These are phyloP conservation scores for Pholiota conissans DNA, from an alignment of 768 basidiomycete species.

Conservation along the genomic window DNA sequence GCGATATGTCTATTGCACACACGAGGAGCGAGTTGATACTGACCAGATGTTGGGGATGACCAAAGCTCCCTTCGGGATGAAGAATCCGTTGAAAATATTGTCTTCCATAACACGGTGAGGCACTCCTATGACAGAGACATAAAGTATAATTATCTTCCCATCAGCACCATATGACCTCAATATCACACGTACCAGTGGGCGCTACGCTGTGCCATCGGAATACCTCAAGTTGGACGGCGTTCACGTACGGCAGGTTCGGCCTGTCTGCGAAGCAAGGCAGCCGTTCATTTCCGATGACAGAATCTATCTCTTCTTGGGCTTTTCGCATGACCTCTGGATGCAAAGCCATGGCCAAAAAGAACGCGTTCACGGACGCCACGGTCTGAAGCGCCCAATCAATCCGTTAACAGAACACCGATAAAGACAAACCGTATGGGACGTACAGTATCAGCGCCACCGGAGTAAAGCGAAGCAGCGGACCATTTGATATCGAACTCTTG, in stretches of 20 bases:
- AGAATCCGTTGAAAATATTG: constrained; percentile 59
- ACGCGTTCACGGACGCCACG: constrained; percentile 34
- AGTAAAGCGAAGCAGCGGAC: constrained; percentile 48
- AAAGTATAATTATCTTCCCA: too few species aligned
- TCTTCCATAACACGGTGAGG: constrained; percentile 58
- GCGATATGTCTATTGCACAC: neutral
- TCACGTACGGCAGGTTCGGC: constrained; percentile 39
- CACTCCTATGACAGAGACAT: constrained; percentile 37
- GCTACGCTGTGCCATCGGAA: constrained; percentile 33
- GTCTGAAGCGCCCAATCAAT: constrained; percentile 26
- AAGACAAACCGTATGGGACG: constrained; percentile 5
- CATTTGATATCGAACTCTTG: constrained; percentile 42
- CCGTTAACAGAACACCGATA: neutral
- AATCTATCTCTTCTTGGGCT: constrained; percentile 45
- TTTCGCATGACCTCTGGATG: constrained; percentile 37
- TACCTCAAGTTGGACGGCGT: constrained; percentile 38
- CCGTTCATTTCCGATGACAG: constrained; percentile 38
- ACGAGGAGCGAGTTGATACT: neutral
- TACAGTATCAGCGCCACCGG: constrained; percentile 44
- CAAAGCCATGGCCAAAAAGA: constrained; percentile 40
- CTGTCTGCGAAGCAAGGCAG: constrained; percentile 41
- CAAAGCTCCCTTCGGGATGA: constrained; percentile 58
- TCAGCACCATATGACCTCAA: too few species aligned
- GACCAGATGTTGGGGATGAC: constrained; percentile 54
- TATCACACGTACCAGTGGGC: constrained; percentile 29